Evolutionary conservation across 345 rosid genomes (phyloP).

Genomic region (Eucalyptus cloeziana): DNA sequence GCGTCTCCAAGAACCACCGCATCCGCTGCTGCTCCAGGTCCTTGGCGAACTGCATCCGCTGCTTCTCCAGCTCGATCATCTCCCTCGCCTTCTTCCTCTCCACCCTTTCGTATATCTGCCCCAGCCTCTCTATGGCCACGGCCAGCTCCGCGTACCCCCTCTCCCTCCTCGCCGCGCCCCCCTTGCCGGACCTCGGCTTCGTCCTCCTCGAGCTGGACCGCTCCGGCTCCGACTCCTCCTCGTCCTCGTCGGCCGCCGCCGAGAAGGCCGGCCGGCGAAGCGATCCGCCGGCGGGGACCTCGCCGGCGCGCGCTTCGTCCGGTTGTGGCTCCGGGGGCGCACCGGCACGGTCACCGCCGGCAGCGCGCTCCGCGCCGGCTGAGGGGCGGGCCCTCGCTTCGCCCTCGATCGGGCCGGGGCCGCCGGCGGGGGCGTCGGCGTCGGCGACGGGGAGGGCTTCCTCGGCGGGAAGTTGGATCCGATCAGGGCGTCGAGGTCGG

Average conservation of each 20-base stretch:
- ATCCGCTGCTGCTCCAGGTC: slow-evolving; percentile 46
- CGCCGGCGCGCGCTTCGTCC: background rate
- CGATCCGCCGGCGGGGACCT: background rate
- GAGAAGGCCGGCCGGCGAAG: background rate
- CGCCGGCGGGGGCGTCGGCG: background rate
- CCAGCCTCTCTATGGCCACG: slow-evolving; percentile 28
- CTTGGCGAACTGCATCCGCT: slow-evolving; percentile 34
- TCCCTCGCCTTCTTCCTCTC: slow-evolving; percentile 34
- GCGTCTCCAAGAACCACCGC: slow-evolving; percentile 34
- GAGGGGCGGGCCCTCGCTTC: background rate
- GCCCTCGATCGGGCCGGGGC: background rate
- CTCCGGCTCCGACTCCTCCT: slow-evolving; percentile 1
- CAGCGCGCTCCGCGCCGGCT: background rate
- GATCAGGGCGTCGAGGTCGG: slow-evolving; percentile 16
- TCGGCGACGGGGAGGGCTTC: background rate
- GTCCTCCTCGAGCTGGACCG: background rate
- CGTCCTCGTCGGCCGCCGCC: slow-evolving; percentile 8
- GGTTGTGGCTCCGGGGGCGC: slow-evolving; percentile 2
- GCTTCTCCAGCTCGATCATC: slow-evolving; percentile 46
- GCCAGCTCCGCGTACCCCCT: slow-evolving; percentile 22
- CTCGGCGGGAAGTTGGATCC: slow-evolving; percentile 19
- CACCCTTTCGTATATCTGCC: slow-evolving; percentile 32
- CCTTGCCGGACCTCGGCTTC: background rate
- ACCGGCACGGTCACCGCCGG: slow-evolving; percentile 1
- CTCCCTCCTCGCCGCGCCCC: background rate